Evolutionary conservation across 805 yeast species (phyloP).

Genomic region (Kregervanrija fluxuum): DNA sequence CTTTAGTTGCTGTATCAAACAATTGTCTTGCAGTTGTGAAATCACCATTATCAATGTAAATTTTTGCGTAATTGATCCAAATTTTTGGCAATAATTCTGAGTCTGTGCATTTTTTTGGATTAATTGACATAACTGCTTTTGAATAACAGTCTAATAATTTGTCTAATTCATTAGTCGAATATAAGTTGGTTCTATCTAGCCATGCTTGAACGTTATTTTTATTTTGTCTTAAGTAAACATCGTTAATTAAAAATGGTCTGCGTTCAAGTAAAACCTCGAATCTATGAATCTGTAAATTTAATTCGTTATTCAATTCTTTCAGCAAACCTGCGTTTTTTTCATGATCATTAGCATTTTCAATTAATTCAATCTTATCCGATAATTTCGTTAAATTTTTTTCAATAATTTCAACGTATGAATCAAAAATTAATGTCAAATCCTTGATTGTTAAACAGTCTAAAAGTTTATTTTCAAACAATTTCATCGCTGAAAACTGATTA

Average conservation of each 20-base stretch:
- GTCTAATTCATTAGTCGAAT: constrained; percentile 24
- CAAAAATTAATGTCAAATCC: constrained; percentile 61
- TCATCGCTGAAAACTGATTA: constrained; percentile 32
- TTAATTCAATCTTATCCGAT: constrained; percentile 19
- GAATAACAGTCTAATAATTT: constrained; percentile 52
- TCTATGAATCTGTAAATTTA: constrained; percentile 37
- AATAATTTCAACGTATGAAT: constrained; percentile 53
- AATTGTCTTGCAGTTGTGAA: constrained; percentile 53
- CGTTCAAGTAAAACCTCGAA: constrained; percentile 51
- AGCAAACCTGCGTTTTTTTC: constrained; percentile 8
- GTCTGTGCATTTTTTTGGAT: constrained; percentile 45
- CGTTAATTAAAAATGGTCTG: constrained; percentile 55
- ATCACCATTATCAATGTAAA: constrained; percentile 54
- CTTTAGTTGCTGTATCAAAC: constrained; percentile 57
- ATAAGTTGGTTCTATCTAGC: constrained; percentile 52
- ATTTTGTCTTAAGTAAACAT: constrained; percentile 57
- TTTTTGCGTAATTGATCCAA: constrained; percentile 65
- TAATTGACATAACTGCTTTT: constrained; percentile 56
- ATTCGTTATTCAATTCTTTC: constrained; percentile 22
- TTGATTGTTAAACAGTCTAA: constrained; percentile 39
- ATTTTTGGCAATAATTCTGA: constrained; percentile 42
- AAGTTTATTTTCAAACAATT: constrained; percentile 43
- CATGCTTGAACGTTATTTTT: constrained; percentile 59
- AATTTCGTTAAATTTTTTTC: constrained; percentile 37
- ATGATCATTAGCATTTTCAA: constrained; percentile 8